These are phyloP conservation scores for Singerocomus rubriflavus DNA, from an alignment of 1,284 basidiomycete species.

Conservation along the genomic window DNA sequence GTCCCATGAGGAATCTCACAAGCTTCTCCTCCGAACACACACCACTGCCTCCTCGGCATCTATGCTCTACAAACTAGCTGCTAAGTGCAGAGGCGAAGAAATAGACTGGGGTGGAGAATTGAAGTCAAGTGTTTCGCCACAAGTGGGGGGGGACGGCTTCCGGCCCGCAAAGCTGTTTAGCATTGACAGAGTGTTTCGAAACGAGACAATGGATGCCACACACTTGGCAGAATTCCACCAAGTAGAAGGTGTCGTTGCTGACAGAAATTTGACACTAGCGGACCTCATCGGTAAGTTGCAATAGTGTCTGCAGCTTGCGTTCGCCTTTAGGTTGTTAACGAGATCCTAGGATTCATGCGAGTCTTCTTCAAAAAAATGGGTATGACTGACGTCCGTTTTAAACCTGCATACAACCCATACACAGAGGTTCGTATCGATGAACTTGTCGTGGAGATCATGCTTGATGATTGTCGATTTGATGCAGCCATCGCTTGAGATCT, in stretches of 20 bases:
- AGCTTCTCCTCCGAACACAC: constrained; percentile 93
- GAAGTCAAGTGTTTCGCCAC: constrained; percentile 32
- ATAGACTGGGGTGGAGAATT: constrained; percentile 37
- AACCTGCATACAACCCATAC: constrained; percentile 97
- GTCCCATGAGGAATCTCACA: constrained; percentile 87
- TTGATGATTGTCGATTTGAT: constrained; percentile 5
- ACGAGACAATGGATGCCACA: constrained; percentile 99
- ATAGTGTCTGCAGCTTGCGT: neutral
- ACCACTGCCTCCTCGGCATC: constrained; percentile 94
- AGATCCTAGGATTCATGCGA: constrained; percentile 83
- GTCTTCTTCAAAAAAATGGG: constrained; percentile 99
- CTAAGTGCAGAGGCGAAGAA: constrained; percentile 65
- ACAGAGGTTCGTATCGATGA: constrained; percentile 66
- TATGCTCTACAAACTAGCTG: constrained; percentile 93
- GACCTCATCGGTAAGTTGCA: constrained; percentile 81
- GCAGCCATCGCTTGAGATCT: constrained; percentile 98
- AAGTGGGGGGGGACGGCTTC: constrained; percentile 68
- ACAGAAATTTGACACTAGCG: constrained; percentile 91
- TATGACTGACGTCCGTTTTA: constrained; percentile 90
- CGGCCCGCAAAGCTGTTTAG: constrained; percentile 96
- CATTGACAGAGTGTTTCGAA: constrained; percentile 98
- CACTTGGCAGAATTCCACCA: constrained; percentile 99
- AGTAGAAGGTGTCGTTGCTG: constrained; percentile 98
- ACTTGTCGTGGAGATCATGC: neutral
- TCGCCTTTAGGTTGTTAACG: neutral